Conservation (phyloP, 257 asterid genomes). For the Osmanthus fragrans region DNA sequence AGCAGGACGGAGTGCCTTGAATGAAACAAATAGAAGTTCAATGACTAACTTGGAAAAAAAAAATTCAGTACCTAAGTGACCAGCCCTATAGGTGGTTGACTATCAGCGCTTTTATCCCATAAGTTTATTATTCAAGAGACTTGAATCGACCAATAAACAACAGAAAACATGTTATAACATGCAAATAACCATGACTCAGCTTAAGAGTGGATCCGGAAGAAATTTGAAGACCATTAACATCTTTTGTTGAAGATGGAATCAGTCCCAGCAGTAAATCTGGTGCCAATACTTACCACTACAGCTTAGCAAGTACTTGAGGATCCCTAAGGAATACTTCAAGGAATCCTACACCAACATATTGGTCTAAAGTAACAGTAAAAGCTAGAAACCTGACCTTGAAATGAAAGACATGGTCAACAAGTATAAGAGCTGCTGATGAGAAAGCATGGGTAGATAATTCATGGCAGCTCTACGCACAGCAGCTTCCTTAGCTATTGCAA, state of each 20-base stretch:
- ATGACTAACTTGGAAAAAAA: background rate
- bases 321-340: background rate
- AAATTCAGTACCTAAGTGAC: background rate
- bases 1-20: background rate
- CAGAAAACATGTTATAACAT: constrained; percentile 13
- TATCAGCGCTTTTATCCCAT: background rate
- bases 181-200: constrained; percentile 9
- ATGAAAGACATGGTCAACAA: constrained; percentile 94
- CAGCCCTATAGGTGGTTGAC: background rate
- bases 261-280: constrained; percentile 7
- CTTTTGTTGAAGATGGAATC: constrained; percentile 1
- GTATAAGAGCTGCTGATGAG: constrained; percentile 93
- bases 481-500: constrained; percentile 94
- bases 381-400: constrained; percentile 61
- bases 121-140: constrained; percentile 9
- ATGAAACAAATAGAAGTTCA: background rate
- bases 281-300: background rate
- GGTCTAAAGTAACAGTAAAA: constrained; percentile 18
- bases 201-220: background rate
- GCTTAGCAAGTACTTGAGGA: background rate
- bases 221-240: constrained; percentile 6
- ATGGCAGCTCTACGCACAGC: constrained; percentile 98
- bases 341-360: background rate
- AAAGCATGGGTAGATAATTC: constrained; percentile 99
- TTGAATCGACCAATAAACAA: background rate